phyloP scores from a whole-genome alignment of 441 rosid genomes.

The Mallotus japonicus region DNA sequence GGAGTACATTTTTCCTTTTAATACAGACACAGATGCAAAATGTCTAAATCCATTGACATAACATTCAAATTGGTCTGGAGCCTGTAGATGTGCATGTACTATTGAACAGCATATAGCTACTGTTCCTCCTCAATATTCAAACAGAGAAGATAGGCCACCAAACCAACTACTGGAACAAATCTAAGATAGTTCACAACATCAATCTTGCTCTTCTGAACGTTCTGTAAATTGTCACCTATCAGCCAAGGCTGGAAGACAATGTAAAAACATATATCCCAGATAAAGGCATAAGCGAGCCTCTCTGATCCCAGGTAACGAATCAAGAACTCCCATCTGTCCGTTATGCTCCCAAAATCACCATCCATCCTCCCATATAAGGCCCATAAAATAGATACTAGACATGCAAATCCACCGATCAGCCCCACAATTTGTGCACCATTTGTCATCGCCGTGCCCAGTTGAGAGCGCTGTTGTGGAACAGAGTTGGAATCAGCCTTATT shows the following conservation, averaged over 20 bases:
- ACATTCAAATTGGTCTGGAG: neutral
- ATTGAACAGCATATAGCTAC: slow-evolving; percentile 14
- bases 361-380: slow-evolving; percentile 66
- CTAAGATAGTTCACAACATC: slow-evolving; percentile 57
- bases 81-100: neutral
- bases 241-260: slow-evolving; percentile 89
- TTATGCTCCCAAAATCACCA: slow-evolving; percentile 54
- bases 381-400: slow-evolving; percentile 66
- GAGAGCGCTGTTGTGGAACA: slow-evolving; percentile 48
- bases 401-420: slow-evolving; percentile 55
- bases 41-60: neutral
- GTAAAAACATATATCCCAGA: slow-evolving; percentile 85
- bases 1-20: neutral
- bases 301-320: slow-evolving; percentile 74
- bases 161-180: slow-evolving; percentile 80
- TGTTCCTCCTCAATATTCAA: slow-evolving; percentile 50
- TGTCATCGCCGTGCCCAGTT: slow-evolving; percentile 64
- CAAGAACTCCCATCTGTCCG: slow-evolving; percentile 68
- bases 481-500: slow-evolving; percentile 41
- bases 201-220: slow-evolving; percentile 52
- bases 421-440: slow-evolving; percentile 73
- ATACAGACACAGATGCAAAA: slow-evolving; percentile 1
- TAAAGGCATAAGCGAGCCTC: slow-evolving; percentile 85
- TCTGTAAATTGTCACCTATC: slow-evolving; percentile 74
- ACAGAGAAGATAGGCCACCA: slow-evolving; percentile 60